Conservation (phyloP, 2,329 filamentous ascomycete species). For the Cercospora zeae-maydis region DNA sequence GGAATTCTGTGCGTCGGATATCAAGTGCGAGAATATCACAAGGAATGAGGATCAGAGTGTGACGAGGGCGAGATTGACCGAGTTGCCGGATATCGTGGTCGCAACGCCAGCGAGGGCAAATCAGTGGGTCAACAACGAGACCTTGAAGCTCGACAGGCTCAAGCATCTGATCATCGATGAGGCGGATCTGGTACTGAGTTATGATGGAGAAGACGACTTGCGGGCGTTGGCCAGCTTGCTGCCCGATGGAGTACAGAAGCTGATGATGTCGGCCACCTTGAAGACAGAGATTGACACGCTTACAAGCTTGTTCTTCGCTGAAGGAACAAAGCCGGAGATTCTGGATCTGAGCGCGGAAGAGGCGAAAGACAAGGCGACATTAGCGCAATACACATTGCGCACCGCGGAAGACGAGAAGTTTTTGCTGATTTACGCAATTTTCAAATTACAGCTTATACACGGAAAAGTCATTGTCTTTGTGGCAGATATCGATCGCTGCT, state of each 20-base stretch:
- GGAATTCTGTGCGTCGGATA: conserved; percentile 77
- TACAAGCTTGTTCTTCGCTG: conserved; percentile 74
- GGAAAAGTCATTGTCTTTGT: conserved; percentile 87
- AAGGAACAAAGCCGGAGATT: conserved; percentile 58
- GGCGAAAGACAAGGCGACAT: conserved; percentile 50
- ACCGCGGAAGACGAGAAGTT: conserved; percentile 98
- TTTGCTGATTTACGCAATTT: conserved; percentile 84
- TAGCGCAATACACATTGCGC: conserved; percentile 86
- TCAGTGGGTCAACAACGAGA: conserved; percentile 69
- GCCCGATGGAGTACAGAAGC: conserved; percentile 81
- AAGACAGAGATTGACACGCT: conserved; percentile 82
- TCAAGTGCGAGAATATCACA: conserved; percentile 79
- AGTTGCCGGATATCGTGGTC: conserved; percentile 82
- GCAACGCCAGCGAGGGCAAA: conserved; percentile 84
- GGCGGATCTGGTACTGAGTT: conserved; percentile 87
- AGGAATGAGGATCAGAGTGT: conserved; percentile 88
- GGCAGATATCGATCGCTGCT: conserved; percentile 81
- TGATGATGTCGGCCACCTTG: conserved; percentile 90
- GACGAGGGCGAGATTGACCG: conserved; percentile 78
- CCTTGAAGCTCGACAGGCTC: conserved; percentile 67
- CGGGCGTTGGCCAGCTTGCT: conserved; percentile 72
- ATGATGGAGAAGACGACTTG: conserved; percentile 89
- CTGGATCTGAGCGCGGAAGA: conserved; percentile 81
- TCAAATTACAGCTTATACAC: conserved; percentile 89
- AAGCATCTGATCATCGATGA: conserved; percentile 86